phyloP scores from a whole-genome alignment of 2,329 filamentous ascomycete species.

The Didymosphaeria variabile region DNA sequence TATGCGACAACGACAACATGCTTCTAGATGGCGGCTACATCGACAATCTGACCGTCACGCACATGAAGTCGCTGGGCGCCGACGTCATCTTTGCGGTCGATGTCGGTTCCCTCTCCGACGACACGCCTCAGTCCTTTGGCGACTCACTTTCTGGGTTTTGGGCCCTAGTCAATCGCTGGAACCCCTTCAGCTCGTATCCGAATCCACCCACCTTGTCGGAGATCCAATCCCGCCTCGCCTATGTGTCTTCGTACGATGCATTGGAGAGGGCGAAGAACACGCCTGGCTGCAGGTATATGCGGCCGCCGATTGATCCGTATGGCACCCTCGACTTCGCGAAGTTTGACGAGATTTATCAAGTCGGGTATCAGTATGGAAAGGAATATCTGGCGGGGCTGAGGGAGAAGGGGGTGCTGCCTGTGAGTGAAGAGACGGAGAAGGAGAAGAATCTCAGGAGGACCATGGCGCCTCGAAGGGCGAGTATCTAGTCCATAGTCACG shows the following conservation, averaged over 20 bases:
- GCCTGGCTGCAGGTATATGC: constrained; percentile 93
- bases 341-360: constrained; percentile 94
- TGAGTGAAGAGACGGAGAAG: constrained; percentile 61
- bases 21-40: constrained; percentile 95
- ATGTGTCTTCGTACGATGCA: constrained; percentile 93
- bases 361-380: constrained; percentile 87
- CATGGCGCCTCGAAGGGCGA: constrained; percentile 61
- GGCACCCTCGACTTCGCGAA: constrained; percentile 96
- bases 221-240: constrained; percentile 93
- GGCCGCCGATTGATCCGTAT: constrained; percentile 91
- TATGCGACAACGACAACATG: constrained; percentile 98
- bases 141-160: constrained; percentile 95
- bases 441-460: constrained; percentile 60
- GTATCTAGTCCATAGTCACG: constrained; percentile 52
- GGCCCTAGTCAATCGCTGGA: constrained; percentile 96
- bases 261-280: constrained; percentile 91
- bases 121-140: constrained; percentile 90
- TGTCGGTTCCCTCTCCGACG: constrained; percentile 90
- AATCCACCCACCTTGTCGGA: constrained; percentile 96
- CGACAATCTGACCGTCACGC: constrained; percentile 94
- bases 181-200: constrained; percentile 85
- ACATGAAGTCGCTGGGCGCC: constrained; percentile 94
- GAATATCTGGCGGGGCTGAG: constrained; percentile 79
- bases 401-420: constrained; percentile 77
- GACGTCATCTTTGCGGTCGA: constrained; percentile 96